Conservation (phyloP, 768 basidiomycete species). For the Pleurotus citrinopileatus region DNA sequence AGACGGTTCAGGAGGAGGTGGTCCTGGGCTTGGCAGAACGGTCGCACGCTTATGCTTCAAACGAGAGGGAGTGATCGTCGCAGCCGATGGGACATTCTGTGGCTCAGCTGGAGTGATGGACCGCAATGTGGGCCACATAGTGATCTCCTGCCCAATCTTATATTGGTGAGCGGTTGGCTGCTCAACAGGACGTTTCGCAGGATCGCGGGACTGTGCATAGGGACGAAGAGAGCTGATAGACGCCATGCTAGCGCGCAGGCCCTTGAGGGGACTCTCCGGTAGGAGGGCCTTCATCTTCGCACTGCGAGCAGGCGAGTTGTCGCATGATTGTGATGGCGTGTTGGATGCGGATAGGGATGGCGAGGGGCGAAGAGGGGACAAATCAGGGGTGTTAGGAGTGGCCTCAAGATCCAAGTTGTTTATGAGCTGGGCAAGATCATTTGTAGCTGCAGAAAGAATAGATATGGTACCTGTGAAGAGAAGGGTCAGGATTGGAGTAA, state of each 20-base stretch:
- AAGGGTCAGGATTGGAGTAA: slow-evolving; percentile 6
- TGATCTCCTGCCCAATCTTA: slow-evolving; percentile 19
- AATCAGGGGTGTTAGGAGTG: slow-evolving; percentile 58
- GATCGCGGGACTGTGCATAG: slow-evolving; percentile 28
- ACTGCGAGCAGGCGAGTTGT: slow-evolving; percentile 24
- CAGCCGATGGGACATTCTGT: slow-evolving; percentile 13
- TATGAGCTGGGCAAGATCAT: slow-evolving; percentile 76
- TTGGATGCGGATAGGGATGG: slow-evolving; percentile 18
- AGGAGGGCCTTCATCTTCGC: slow-evolving; percentile 26
- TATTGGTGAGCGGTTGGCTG: background rate
- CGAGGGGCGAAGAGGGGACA: slow-evolving; percentile 41
- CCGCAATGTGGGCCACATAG: slow-evolving; percentile 16
- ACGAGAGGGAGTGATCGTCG: slow-evolving; percentile 22
- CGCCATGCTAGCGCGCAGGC: slow-evolving; percentile 30
- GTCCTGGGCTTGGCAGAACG: slow-evolving; percentile 50
- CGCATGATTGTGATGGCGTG: slow-evolving; percentile 18
- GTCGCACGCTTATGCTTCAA: slow-evolving; percentile 47
- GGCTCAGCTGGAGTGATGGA: slow-evolving; percentile 22
- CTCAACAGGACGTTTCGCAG: slow-evolving; percentile 12
- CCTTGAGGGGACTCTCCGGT: slow-evolving; percentile 35
- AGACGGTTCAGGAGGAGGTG: slow-evolving; percentile 43
- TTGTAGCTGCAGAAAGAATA: slow-evolving; percentile 75
- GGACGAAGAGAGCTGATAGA: slow-evolving; percentile 42
- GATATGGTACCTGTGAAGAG: slow-evolving; percentile 50
- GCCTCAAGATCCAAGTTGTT: slow-evolving; percentile 80